phyloP scores from a whole-genome alignment of 352 stramenopile genomes.

The Elongisporangium undulatum region DNA sequence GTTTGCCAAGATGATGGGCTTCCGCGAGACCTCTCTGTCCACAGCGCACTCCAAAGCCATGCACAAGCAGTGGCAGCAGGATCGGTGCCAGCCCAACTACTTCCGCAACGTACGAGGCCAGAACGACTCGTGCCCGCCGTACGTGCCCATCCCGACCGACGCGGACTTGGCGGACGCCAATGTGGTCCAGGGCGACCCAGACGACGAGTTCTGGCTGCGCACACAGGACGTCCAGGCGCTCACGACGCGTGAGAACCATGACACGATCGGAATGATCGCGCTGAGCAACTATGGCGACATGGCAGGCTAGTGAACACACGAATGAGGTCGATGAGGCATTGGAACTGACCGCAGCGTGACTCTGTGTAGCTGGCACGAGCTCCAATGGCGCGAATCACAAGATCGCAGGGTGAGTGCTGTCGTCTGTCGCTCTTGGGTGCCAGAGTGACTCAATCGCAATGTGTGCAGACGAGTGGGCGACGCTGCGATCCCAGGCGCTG shows the following conservation, averaged over 20 bases:
- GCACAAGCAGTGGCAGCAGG: conserved; percentile 47
- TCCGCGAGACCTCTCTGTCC: conserved; percentile 65
- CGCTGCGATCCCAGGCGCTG: conserved; percentile 74
- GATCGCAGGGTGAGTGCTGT: conserved; percentile 42
- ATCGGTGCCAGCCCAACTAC: conserved; percentile 89
- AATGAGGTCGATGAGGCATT: not conserved
- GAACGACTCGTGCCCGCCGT: conserved; percentile 77
- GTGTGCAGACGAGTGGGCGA: conserved; percentile 80
- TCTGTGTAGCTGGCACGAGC: conserved; percentile 64
- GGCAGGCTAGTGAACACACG: conserved; percentile 24
- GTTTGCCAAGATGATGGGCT: conserved; percentile 91
- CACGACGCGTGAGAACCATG: conserved; percentile 73
- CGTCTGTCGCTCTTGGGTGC: too few species aligned
- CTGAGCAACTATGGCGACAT: conserved; percentile 58
- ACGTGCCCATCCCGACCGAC: conserved; percentile 33
- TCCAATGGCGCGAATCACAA: conserved; percentile 90
- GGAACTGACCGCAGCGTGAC: not conserved
- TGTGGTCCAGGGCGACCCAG: not conserved
- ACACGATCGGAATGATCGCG: conserved; percentile 90
- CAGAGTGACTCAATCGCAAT: not conserved
- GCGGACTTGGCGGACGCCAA: not conserved
- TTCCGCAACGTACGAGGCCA: conserved; percentile 71
- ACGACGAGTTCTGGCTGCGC: not conserved
- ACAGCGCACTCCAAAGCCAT: conserved; percentile 56
- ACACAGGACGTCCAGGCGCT: conserved; percentile 13